Evolutionary conservation across 2,329 filamentous ascomycete species (phyloP), one percentile per base, ranked within the genome.

Genomic region (Pseudocercospora vitis): DNA sequence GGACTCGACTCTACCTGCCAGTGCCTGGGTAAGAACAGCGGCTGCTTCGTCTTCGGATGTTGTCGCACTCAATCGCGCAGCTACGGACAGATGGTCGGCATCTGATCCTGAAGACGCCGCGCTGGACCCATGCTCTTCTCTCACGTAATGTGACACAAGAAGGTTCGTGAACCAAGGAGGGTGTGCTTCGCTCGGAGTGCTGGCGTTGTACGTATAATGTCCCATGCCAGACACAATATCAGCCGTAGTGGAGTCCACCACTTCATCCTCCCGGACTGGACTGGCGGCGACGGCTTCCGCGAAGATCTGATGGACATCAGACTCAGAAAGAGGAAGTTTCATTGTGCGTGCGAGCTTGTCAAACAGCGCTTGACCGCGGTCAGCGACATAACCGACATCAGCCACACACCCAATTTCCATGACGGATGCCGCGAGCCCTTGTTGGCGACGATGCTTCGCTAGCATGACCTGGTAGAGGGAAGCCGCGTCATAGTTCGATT

Each of bases 401-500:
- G 68, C 63, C 7, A 85, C 75, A 2, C 74, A 74, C 0, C 80
- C 81, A 19, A 85, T 69, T 57, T 84, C 76, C 1, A 86, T 71
- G 0, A 75, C 75, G 0, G 77, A 73, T 23, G 74, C 76, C 3
- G 74, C 68, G 3, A 78, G 65, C 1, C 77, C 77, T 26, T 66
- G 67, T 1, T 65, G 64, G 0, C 71, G 68, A 3, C 78, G 71
- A 54, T 77, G 66, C 18, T 70, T 68, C 3, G 69, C 71, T 19
- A 65, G 33, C 45, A 51, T 56, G 9, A 53, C 49, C 50, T 61
- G 53, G 44, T 60, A 64, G 81, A 4, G 78, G 21, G 49, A 54
- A 12, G 59, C 81, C 0, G 80, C 79, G 2, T 79, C 77, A 56
- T 84, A 84, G 65, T 82, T 82, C 11, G 79, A 76, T 55, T 84